A percentile compares a stretch with the other conserved stretches of the same genome.
These are phyloP conservation scores for Neurospora crassa DNA, from an alignment of 2,329 filamentous ascomycete species.

Conservation along the genomic window DNA sequence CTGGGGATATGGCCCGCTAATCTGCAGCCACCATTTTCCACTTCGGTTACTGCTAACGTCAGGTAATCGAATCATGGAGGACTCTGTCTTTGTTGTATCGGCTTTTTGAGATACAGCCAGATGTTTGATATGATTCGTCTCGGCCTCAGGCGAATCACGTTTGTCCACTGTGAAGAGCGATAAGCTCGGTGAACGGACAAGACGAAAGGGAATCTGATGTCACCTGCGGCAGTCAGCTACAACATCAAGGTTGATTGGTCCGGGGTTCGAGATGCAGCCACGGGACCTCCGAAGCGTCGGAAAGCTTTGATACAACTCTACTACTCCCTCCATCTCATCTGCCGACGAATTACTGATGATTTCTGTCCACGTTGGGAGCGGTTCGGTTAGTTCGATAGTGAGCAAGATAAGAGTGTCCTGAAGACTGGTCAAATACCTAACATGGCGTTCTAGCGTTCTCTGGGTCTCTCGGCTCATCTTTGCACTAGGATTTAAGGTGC, in stretches of 20 bases:
- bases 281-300: background rate
- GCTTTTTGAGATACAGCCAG: background rate
- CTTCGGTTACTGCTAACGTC: background rate
- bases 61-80: background rate
- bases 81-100: background rate
- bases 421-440: background rate
- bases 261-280: background rate
- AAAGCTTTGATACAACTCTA: background rate
- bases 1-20: background rate
- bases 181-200: background rate
- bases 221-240: background rate
- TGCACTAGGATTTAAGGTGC: background rate
- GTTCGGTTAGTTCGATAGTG: background rate
- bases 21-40: background rate
- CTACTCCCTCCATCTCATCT: background rate
- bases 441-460: background rate
- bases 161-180: background rate
- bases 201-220: background rate
- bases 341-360: background rate
- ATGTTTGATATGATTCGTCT: background rate
- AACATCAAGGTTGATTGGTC: background rate
- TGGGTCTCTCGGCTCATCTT: background rate
- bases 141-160: too few species aligned
- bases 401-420: background rate
- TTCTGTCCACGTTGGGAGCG: background rate